A percentile compares a stretch with the other conserved stretches of the same genome.
Conservation (phyloP, 2,329 filamentous ascomycete genomes). For the Rhynchosporium graminicola region DNA sequence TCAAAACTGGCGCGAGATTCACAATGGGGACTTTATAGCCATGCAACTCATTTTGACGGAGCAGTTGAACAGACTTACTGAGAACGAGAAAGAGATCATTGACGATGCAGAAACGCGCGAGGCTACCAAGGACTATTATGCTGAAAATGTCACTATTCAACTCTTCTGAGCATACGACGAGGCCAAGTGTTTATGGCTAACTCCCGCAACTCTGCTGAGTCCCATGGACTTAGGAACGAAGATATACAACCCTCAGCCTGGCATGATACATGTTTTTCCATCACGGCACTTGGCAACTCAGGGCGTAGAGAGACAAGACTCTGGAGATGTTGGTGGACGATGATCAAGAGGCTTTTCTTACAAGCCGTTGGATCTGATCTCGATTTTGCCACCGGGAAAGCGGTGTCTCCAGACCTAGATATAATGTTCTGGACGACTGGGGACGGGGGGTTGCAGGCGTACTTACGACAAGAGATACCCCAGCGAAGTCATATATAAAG, state of each 20-base stretch:
- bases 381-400: neutral
- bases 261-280: no score
- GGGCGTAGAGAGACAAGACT: neutral
- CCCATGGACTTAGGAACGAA: no score
- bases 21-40: conserved; percentile 29
- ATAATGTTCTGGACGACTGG: conserved; percentile 1
- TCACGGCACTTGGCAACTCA: neutral
- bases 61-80: conserved; percentile 28
- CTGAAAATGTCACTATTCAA: conserved; percentile 31
- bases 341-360: neutral
- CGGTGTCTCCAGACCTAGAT: neutral
- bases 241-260: no score
- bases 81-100: conserved; percentile 32
- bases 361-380: neutral
- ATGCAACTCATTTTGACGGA: conserved; percentile 19
- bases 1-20: conserved; percentile 33
- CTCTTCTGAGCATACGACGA: conserved; percentile 5
- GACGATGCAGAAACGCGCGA: conserved; percentile 38
- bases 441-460: neutral
- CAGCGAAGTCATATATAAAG: neutral
- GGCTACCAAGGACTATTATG: conserved; percentile 36
- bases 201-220: no score
- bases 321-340: neutral
- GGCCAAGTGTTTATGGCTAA: no score
- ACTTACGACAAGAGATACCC: conserved; percentile 6